Conservation (phyloP, 2,329 filamentous ascomycete genomes). For the Fusarium duplospermum region DNA sequence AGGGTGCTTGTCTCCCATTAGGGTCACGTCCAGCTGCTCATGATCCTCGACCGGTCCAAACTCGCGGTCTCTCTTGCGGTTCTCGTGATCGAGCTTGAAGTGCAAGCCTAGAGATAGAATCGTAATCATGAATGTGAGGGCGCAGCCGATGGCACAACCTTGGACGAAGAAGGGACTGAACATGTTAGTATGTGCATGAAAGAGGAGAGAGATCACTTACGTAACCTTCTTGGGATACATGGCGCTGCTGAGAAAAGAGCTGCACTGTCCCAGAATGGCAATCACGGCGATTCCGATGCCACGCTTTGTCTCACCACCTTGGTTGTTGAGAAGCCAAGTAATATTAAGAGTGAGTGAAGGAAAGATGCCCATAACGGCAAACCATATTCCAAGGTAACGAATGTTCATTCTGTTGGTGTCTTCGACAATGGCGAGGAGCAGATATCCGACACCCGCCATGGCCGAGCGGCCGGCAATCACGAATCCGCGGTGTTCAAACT, state of each 20-base stretch:
- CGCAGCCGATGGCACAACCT: conserved; percentile 30
- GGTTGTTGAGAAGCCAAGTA: conserved; percentile 30
- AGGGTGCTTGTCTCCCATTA: background rate
- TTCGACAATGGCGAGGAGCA: background rate
- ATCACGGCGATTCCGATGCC: conserved; percentile 19
- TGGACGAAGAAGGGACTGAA: conserved; percentile 13
- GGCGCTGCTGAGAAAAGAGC: conserved; percentile 27
- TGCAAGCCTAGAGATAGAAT: conserved; percentile 17
- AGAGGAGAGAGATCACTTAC: background rate
- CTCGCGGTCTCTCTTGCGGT: background rate
- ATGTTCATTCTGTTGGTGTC: conserved; percentile 1
- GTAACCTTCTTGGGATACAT: conserved; percentile 27
- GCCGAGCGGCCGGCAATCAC: background rate
- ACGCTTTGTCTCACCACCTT: conserved; percentile 27
- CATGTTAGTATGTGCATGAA: background rate
- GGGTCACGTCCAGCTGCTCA: conserved; percentile 2
- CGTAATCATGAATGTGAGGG: conserved; percentile 1
- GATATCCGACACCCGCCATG: background rate
- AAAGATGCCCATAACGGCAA: conserved; percentile 23
- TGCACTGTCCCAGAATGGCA: conserved; percentile 21
- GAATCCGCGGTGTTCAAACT: conserved; percentile 20
- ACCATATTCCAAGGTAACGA: conserved; percentile 26
- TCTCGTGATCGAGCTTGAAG: conserved; percentile 15
- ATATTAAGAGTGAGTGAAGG: conserved; percentile 18
- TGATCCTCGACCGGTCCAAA: conserved; percentile 1